These are phyloP conservation scores for Basidiobolus meristosporus DNA, from an alignment of 371 early-diverging fungal species.

Conservation along the genomic window DNA sequence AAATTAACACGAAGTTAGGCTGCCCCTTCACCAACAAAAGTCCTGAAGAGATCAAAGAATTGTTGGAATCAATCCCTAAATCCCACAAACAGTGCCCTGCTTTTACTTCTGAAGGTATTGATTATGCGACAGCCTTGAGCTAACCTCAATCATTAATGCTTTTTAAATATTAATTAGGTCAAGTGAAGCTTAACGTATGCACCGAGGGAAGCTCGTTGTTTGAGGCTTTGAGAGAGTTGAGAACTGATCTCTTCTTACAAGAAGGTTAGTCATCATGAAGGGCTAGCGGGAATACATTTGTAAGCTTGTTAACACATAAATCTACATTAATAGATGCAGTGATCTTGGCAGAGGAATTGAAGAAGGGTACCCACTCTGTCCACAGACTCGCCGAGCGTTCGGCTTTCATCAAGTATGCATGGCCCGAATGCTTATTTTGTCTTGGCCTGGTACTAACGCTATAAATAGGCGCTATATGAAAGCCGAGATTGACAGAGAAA, in stretches of 20 bases:
- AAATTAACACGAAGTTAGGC: constrained; percentile 6
- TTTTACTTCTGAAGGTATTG: too few relatives aligned
- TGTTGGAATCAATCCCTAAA: constrained; percentile 14
- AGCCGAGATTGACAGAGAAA: constrained; percentile 18
- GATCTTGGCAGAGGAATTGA: constrained; percentile 21
- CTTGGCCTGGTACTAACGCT: too few relatives aligned
- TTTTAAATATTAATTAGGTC: too few relatives aligned
- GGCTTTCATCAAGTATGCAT: constrained; percentile 23
- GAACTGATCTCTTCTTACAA: not conserved
- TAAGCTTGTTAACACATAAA: too few relatives aligned
- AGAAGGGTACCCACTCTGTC: constrained; percentile 19
- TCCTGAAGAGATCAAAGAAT: constrained; percentile 11
- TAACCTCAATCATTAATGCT: too few relatives aligned
- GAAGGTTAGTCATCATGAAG: too few relatives aligned
- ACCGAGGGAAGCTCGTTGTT: not conserved
- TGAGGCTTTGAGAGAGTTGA: not conserved
- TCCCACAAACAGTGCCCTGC: constrained; percentile 9
- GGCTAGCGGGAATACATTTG: too few relatives aligned
- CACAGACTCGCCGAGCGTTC: constrained; percentile 22
- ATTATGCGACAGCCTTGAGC: too few relatives aligned
- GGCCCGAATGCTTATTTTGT: too few relatives aligned
- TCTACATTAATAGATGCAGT: too few relatives aligned
- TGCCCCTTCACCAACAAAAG: constrained; percentile 20
- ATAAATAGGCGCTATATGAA: too few relatives aligned
- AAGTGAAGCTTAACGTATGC: too few relatives aligned